A percentile compares a stretch with the other conserved stretches of the same genome.
Evolutionary conservation across 2,329 filamentous ascomycete species (phyloP).

Genomic region (Hypomyces perniciosus): DNA sequence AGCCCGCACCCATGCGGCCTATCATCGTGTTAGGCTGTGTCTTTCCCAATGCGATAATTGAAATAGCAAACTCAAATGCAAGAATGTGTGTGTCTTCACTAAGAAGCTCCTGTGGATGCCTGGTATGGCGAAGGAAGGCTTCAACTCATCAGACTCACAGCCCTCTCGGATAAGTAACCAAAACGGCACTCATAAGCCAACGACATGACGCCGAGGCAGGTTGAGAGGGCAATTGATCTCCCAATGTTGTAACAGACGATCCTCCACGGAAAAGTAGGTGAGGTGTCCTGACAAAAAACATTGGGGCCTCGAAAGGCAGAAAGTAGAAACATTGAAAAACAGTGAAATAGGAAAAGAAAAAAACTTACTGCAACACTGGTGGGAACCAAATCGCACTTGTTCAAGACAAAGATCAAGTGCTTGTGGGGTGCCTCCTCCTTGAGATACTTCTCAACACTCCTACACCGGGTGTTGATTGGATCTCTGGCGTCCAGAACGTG

Average conservation of each 20-base stretch:
- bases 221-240: conserved; percentile 64
- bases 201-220: conserved; percentile 29
- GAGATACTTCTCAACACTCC: conserved; percentile 76
- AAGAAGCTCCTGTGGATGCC: conserved; percentile 79
- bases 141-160: conserved; percentile 96
- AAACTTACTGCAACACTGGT: conserved; percentile 89
- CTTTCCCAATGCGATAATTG: not conserved
- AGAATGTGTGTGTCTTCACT: conserved; percentile 88
- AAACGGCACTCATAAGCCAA: conserved; percentile 77
- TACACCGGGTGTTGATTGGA: conserved; percentile 82
- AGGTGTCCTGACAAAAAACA: conserved; percentile 80
- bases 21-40: conserved; percentile 13
- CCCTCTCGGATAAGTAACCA: conserved; percentile 72
- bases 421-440: conserved; percentile 92
- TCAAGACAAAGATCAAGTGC: conserved; percentile 57
- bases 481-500: conserved; percentile 89
- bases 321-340: conserved; percentile 22
- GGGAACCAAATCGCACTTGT: conserved; percentile 71
- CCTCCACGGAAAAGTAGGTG: conserved; percentile 65
- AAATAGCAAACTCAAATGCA: conserved; percentile 15
- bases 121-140: conserved; percentile 58
- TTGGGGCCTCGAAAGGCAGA: conserved; percentile 46
- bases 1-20: conserved; percentile 89
- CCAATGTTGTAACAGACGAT: conserved; percentile 98
- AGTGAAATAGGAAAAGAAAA: conserved; percentile 12